Conservation (phyloP, 148 eudicot species). For the Rhododendron griersonianum region DNA sequence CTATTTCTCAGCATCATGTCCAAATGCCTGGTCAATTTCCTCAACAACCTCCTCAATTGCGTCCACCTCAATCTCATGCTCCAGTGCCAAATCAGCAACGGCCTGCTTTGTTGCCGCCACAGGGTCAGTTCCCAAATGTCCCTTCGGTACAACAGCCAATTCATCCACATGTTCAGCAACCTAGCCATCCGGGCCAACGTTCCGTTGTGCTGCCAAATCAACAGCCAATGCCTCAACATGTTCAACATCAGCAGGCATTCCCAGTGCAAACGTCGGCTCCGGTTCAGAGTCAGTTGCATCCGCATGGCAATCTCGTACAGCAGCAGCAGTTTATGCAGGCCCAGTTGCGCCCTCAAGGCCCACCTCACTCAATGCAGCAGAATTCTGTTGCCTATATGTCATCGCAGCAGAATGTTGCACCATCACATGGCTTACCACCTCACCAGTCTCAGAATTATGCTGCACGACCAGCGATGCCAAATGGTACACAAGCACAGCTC, state of each 20-base stretch:
- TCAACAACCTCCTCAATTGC: conserved; percentile 49
- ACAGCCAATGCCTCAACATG: conserved; percentile 43
- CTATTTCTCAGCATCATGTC: conserved; percentile 35
- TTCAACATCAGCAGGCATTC: conserved; percentile 54
- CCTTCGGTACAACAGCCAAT: conserved; percentile 39
- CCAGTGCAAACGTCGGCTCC: conserved; percentile 32
- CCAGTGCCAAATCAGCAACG: conserved; percentile 48
- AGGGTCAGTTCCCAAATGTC: conserved; percentile 39
- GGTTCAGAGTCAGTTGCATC: conserved; percentile 24
- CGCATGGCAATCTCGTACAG: conserved; percentile 28
- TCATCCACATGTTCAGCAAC: conserved; percentile 50
- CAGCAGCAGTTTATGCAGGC: conserved; percentile 29
- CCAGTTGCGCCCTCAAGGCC: conserved; percentile 43
- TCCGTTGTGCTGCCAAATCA: conserved; percentile 56
- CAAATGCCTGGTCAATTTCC: conserved; percentile 57
- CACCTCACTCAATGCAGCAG: conserved; percentile 26
- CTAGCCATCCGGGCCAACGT: conserved; percentile 48
- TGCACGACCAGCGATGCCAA: conserved; percentile 42
- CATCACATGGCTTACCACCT: conserved; percentile 34
- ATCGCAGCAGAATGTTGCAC: conserved; percentile 30
- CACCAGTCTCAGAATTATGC: conserved; percentile 44
- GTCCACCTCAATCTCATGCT: conserved; percentile 48
- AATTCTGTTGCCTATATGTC: conserved; percentile 22
- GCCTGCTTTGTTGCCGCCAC: conserved; percentile 36
- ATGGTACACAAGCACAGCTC: conserved; percentile 35